A percentile compares a stretch with the other conserved stretches of the same genome.
phyloP scores from a whole-genome alignment of 768 basidiomycete species.

The Lanmaoa rubissima region DNA sequence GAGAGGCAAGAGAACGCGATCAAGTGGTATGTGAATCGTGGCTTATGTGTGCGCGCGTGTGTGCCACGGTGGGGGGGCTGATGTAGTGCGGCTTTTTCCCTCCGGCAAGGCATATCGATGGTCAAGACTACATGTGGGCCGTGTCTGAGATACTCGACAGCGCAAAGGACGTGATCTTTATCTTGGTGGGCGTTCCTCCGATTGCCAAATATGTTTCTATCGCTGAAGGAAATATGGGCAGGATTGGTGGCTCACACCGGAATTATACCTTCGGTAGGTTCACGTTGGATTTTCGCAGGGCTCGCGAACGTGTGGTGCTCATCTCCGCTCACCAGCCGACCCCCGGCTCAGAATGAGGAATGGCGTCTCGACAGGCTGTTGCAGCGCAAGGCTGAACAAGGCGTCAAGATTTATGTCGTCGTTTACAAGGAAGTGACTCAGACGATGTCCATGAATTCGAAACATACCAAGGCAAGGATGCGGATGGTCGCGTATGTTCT shows the following conservation, averaged over 20 bases:
- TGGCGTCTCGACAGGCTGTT: constrained; percentile 88
- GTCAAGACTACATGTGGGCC: constrained; percentile 97
- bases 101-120: constrained; percentile 74
- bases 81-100: background rate
- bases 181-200: constrained; percentile 50
- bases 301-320: constrained; percentile 4
- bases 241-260: constrained; percentile 96
- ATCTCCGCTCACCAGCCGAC: constrained; percentile 45
- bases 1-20: constrained; percentile 67
- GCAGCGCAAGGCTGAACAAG: constrained; percentile 85
- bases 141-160: constrained; percentile 85
- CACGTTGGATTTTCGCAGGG: background rate
- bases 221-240: constrained; percentile 24
- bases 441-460: constrained; percentile 87
- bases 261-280: constrained; percentile 75
- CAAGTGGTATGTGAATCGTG: constrained; percentile 62
- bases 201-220: background rate
- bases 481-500: background rate
- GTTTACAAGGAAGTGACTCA: constrained; percentile 97
- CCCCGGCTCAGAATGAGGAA: constrained; percentile 79
- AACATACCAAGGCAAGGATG: constrained; percentile 70
- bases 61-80: background rate
- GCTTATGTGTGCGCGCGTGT: background rate
- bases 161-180: constrained; percentile 84
- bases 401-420: constrained; percentile 87